A percentile compares a stretch with the other conserved stretches of the same genome.
Conservation (phyloP, 2,329 filamentous ascomycete genomes). For the Madurella fahalii region DNA sequence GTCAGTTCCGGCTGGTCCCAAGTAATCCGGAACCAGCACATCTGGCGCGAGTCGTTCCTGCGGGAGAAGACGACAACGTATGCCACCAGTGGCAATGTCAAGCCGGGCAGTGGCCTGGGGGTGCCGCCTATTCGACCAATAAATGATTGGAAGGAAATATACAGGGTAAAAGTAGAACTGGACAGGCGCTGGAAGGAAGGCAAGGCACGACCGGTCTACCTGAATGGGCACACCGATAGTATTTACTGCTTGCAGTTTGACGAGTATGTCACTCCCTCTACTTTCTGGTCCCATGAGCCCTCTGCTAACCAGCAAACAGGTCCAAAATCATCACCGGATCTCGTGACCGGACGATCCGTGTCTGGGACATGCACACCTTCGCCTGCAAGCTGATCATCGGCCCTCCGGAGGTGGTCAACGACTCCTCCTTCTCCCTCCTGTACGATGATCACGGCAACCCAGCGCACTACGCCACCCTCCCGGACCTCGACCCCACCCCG, state of each 20-base stretch:
- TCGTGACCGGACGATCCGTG: slow-evolving; percentile 87
- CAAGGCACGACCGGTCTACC: slow-evolving; percentile 75
- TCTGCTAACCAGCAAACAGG: slow-evolving; percentile 40
- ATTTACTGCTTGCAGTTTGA: slow-evolving; percentile 99
- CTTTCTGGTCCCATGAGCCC: too few relatives aligned
- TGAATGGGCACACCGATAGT: slow-evolving; percentile 90
- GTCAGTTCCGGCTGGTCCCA: slow-evolving; percentile 51
- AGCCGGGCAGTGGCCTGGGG: slow-evolving; percentile 53
- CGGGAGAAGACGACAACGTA: slow-evolving; percentile 58
- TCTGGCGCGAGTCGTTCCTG: slow-evolving; percentile 62
- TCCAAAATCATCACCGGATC: slow-evolving; percentile 96
- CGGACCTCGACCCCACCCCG: slow-evolving; percentile 40
- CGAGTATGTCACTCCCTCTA: slow-evolving; percentile 58
- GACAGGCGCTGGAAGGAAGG: slow-evolving; percentile 76
- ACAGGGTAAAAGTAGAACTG: slow-evolving; percentile 69
- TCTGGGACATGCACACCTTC: slow-evolving; percentile 92
- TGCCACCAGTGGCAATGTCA: slow-evolving; percentile 51
- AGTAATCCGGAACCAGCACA: slow-evolving; percentile 49
- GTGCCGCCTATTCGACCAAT: slow-evolving; percentile 52
- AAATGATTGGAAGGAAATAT: slow-evolving; percentile 84
- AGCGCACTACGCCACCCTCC: slow-evolving; percentile 52
- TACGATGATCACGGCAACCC: slow-evolving; percentile 48
- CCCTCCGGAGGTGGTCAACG: slow-evolving; percentile 60
- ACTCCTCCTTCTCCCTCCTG: slow-evolving; percentile 43
- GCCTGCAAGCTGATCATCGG: slow-evolving; percentile 84